phyloP scores from a whole-genome alignment of 805 yeast genomes.

The Candida incommunis region DNA sequence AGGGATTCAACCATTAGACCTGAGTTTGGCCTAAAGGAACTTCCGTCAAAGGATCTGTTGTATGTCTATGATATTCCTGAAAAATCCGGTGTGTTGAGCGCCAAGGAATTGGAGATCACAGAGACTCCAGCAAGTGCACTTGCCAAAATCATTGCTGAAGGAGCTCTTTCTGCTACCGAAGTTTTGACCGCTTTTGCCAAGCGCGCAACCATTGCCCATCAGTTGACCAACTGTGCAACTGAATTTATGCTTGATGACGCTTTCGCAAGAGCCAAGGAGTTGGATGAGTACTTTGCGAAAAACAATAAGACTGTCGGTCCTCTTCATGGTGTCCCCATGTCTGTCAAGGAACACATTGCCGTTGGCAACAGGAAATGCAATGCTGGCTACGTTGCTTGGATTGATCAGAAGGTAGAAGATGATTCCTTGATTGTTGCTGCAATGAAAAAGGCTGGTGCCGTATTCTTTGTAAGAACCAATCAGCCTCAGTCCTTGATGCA shows the following conservation, averaged over 20 bases:
- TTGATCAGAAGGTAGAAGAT: conserved; percentile 16
- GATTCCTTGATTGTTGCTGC: conserved; percentile 26
- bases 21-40: not conserved
- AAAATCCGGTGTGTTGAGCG: conserved; percentile 7
- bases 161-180: conserved; percentile 28
- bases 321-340: conserved; percentile 53
- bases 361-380: conserved; percentile 35
- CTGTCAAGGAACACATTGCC: conserved; percentile 39
- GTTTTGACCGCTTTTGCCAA: conserved; percentile 44
- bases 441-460: conserved; percentile 34
- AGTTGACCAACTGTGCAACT: conserved; percentile 27
- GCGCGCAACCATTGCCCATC: conserved; percentile 45
- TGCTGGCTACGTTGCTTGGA: conserved; percentile 33
- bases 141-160: conserved; percentile 11
- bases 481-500: conserved; percentile 38
- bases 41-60: not conserved
- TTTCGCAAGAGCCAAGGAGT: conserved; percentile 35
- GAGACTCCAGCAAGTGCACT: conserved; percentile 12
- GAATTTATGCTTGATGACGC: conserved; percentile 43
- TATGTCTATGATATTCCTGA: not conserved
- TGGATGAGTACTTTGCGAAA: conserved; percentile 36
- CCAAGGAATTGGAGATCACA: conserved; percentile 15
- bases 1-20: not conserved
- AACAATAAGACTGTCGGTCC: conserved; percentile 45
- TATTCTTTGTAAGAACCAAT: conserved; percentile 40